Evolutionary conservation across 306 rosid genomes (phyloP).

Genomic region (Quercus rubra): DNA sequence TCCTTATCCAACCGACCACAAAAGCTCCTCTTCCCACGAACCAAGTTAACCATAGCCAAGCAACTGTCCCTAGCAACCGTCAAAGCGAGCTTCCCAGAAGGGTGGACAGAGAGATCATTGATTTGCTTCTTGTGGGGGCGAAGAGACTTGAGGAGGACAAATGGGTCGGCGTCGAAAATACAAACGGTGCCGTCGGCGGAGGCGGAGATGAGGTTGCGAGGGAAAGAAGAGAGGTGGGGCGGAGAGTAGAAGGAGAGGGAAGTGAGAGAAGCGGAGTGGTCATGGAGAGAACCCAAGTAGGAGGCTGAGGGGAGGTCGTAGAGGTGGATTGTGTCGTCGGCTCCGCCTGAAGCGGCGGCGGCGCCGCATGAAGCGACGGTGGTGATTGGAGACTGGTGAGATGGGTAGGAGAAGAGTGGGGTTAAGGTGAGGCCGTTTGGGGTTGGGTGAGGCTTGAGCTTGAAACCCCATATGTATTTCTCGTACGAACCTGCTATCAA

Average conservation of each 20-base stretch:
- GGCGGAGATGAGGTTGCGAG: constrained; percentile 90
- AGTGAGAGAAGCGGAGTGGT: constrained; percentile 73
- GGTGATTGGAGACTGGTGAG: constrained; percentile 74
- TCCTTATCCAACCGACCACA: constrained; percentile 62
- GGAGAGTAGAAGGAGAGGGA: constrained; percentile 75
- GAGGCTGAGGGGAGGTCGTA: constrained; percentile 65
- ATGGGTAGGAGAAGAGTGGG: constrained; percentile 79
- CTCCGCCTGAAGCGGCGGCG: constrained; percentile 87
- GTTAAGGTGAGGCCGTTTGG: constrained; percentile 35
- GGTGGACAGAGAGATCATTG: constrained; percentile 80
- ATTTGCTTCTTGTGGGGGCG: constrained; percentile 56
- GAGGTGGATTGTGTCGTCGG: constrained; percentile 85
- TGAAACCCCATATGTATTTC: constrained; percentile 87
- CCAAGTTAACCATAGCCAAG: constrained; percentile 76
- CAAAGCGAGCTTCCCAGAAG: constrained; percentile 74
- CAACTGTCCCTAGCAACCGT: constrained; percentile 74
- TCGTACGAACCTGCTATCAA: constrained; percentile 91
- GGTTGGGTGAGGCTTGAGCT: constrained; percentile 35
- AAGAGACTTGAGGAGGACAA: constrained; percentile 70
- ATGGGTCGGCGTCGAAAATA: constrained; percentile 77
- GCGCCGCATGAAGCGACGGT: constrained; percentile 64
- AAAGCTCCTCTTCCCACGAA: constrained; percentile 76
- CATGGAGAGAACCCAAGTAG: constrained; percentile 79
- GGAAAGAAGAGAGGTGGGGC: constrained; percentile 54
- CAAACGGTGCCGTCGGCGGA: constrained; percentile 64